A percentile compares a stretch with the other conserved stretches of the same genome.
Evolutionary conservation across 768 basidiomycete genomes (phyloP).

Genomic region (Tricholomella constricta): DNA sequence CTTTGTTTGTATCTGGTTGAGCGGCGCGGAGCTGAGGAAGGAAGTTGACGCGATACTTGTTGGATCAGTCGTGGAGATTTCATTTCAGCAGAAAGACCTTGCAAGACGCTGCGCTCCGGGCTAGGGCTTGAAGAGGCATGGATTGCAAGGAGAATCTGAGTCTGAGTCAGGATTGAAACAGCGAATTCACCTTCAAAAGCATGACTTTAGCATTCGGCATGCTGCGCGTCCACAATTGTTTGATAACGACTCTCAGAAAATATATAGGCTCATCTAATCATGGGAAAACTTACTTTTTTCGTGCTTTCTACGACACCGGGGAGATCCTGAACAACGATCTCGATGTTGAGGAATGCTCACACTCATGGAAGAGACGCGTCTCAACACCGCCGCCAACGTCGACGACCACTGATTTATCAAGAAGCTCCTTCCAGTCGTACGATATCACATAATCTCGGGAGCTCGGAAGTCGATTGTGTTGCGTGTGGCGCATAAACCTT

Average conservation of each 20-base stretch:
- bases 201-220: not conserved
- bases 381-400: constrained; percentile 39
- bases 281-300: constrained; percentile 15
- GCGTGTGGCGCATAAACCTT: constrained; percentile 13
- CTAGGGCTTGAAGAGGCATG: not conserved
- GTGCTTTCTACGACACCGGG: constrained; percentile 21
- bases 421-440: no score
- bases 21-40: not conserved
- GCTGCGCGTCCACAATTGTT: constrained; percentile 4
- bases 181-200: not conserved
- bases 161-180: not conserved
- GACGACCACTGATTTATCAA: no score
- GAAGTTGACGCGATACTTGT: not conserved
- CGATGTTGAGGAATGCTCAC: constrained; percentile 15
- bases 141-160: not conserved
- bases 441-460: no score
- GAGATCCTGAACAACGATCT: not conserved
- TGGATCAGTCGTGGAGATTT: not conserved
- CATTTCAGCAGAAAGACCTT: not conserved
- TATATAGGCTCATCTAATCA: no score
- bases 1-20: not conserved
- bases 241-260: no score
- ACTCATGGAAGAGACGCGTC: constrained; percentile 27
- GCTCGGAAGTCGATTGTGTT: no score
- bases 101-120: not conserved